Conservation (phyloP, 2,329 filamentous ascomycete genomes). For the Scytalidium sp. region DNA sequence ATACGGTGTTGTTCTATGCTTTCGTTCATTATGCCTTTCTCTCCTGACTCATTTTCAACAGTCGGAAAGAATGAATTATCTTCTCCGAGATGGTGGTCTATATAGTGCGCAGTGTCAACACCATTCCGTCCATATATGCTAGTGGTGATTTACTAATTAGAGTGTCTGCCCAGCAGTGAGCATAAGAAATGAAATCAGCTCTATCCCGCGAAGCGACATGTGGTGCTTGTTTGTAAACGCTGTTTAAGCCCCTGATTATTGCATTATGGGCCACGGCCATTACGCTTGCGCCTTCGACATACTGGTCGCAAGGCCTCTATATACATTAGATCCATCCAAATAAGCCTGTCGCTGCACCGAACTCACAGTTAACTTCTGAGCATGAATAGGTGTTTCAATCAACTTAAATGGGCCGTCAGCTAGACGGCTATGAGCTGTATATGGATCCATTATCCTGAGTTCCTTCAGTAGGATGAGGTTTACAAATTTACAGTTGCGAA, state of each 20-base stretch:
- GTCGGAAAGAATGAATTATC: slow-evolving; percentile 36
- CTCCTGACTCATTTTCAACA: slow-evolving; percentile 32
- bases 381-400: slow-evolving; percentile 14
- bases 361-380: slow-evolving; percentile 9
- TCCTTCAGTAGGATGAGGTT: neutral
- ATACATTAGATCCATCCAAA: neutral
- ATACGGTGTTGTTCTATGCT: slow-evolving; percentile 37
- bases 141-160: too few relatives aligned
- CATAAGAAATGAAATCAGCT: slow-evolving; percentile 55
- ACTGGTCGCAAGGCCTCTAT: slow-evolving; percentile 12
- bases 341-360: too few relatives aligned
- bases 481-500: neutral
- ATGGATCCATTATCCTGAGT: neutral
- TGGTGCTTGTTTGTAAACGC: slow-evolving; percentile 57
- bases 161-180: too few relatives aligned
- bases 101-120: neutral
- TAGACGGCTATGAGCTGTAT: neutral
- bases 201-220: slow-evolving; percentile 49
- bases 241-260: slow-evolving; percentile 62
- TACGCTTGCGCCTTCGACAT: slow-evolving; percentile 9
- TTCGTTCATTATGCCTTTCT: slow-evolving; percentile 36
- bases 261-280: slow-evolving; percentile 59
- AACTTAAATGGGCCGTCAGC: slow-evolving; percentile 10
- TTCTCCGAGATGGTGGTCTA: slow-evolving; percentile 34
- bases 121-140: too few relatives aligned